Base-by-base conservation (phyloP, 2,329 filamentous ascomycete genomes). In the Catunica adiposa region DNA sequence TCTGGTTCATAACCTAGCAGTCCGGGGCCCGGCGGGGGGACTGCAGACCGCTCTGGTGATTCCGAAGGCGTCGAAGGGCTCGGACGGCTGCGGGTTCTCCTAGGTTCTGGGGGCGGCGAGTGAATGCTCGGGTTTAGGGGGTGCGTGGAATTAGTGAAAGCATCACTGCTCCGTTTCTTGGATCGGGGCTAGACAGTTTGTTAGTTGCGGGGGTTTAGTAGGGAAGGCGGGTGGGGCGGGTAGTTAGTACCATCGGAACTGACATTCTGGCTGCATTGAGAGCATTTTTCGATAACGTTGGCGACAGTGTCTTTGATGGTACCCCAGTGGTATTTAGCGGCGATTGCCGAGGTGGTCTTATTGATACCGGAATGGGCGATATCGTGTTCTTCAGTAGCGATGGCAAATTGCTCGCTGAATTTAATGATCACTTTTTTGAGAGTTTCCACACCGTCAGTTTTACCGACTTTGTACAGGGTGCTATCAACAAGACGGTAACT, bases 281-380 rank as follows among this genome's bases (percentile, higher is more conserved):
- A 71, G 68, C 92, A 98, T 63, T 92, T 90, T 63, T 86, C 84
- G 68, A 97, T 95, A 62, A 95, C 89, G 66, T 90, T 83, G 66
- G 85, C 92, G 59, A 96, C 92, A 0, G 90, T 97, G 69, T 96
- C 89, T 68, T 97, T 98, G 71, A 97, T 97, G 59, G 90, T 80
- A 51, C 94, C 89, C 92, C 92, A 98, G 70, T 97, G 92, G 66
- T 90, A 96, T 64, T 84, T 85, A 66, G 96, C 87, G 9, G 90
- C 88, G 63, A 98, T 95, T 20, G 82, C 84, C 20, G 90, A 89
- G 1, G 90, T 97, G 0, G 90, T 97, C 72, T 96, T 96, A 74
- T 98, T 98, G 74, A 97, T 97, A 53, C 92, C 92, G 5, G 85
- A 88, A 65, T 98, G 92, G 44, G 83, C 77, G 56, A 71, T 68